Percentiles rank a stretch among this genome's conserved stretches.
These are phyloP conservation scores for Penicillium verrucosum DNA, from an alignment of 2,329 filamentous ascomycete genomes.

Conservation along the genomic window DNA sequence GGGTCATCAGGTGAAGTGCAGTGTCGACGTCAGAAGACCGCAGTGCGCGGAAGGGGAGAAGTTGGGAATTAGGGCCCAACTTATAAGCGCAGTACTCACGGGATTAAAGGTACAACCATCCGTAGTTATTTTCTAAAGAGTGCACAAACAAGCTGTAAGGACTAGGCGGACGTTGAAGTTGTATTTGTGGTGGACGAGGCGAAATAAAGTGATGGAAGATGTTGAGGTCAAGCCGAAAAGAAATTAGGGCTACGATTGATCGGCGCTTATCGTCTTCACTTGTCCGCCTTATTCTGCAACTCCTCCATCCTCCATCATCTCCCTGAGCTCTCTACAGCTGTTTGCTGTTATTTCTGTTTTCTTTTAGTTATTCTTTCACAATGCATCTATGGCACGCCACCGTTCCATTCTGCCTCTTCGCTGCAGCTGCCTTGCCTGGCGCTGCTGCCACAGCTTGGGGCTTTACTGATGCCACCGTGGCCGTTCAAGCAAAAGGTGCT, in stretches of 20 bases:
- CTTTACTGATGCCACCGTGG: constrained; percentile 62
- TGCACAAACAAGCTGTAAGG: not conserved
- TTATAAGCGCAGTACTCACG: constrained; percentile 9
- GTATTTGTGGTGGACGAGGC: not conserved
- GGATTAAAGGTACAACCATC: constrained; percentile 2
- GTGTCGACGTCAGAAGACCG: constrained; percentile 19
- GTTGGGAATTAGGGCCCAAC: constrained; percentile 15
- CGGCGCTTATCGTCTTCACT: constrained; percentile 26
- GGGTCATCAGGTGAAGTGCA: not conserved
- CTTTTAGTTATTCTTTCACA: constrained; percentile 15
- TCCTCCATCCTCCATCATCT: constrained; percentile 12
- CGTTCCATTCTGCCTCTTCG: constrained; percentile 38
- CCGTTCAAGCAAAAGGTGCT: constrained; percentile 58
- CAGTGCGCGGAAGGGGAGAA: constrained; percentile 13
- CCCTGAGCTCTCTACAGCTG: constrained; percentile 7
- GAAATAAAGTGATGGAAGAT: constrained; percentile 7
- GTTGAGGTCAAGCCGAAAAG: constrained; percentile 25
- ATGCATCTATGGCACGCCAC: constrained; percentile 40
- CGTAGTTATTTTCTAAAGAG: not conserved
- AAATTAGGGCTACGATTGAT: constrained; percentile 40
- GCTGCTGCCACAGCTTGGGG: constrained; percentile 56
- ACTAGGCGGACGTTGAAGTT: not conserved
- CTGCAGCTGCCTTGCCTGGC: constrained; percentile 33
- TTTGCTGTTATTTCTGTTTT: constrained; percentile 1
- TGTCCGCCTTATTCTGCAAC: constrained; percentile 26